A percentile compares a stretch with the other conserved stretches of the same genome.
These are phyloP conservation scores for Echinochloa phyllopogon DNA, from an alignment of 176 grass and related monocot genomes.

Conservation along the genomic window DNA sequence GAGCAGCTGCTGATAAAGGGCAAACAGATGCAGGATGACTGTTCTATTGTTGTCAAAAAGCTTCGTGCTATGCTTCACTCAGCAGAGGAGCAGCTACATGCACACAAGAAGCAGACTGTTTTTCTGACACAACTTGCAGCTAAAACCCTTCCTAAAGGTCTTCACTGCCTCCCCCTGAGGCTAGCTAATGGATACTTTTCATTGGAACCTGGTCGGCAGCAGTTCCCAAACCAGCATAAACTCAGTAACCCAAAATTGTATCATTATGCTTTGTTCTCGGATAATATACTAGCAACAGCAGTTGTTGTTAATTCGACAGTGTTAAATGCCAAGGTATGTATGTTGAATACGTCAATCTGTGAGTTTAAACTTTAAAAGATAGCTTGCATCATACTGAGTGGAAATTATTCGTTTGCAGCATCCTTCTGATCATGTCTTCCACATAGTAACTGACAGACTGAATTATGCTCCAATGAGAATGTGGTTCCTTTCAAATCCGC, in stretches of 20 bases:
- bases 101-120: constrained; percentile 76
- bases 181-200: constrained; percentile 72
- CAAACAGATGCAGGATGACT: constrained; percentile 76
- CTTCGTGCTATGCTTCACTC: constrained; percentile 85
- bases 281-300: constrained; percentile 81
- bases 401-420: constrained; percentile 62
- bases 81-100: constrained; percentile 75
- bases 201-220: constrained; percentile 49
- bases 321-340: constrained; percentile 82
- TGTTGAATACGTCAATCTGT: constrained; percentile 28
- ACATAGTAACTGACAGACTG: constrained; percentile 87
- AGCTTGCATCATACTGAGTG: constrained; percentile 20
- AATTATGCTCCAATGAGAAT: constrained; percentile 90
- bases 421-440: constrained; percentile 80
- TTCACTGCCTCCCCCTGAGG: constrained; percentile 80
- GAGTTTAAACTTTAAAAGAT: constrained; percentile 13
- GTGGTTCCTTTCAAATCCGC: constrained; percentile 94
- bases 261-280: constrained; percentile 91
- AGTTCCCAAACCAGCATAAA: constrained; percentile 63
- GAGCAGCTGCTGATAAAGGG: constrained; percentile 72
- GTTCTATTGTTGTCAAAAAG: constrained; percentile 68
- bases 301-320: constrained; percentile 92
- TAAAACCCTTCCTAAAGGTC: constrained; percentile 90
- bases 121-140: constrained; percentile 93
- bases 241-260: constrained; percentile 65